Evolutionary conservation across 768 basidiomycete genomes (phyloP), one percentile per base, ranked within the genome.

Genomic region (Leccinum sublutescens): DNA sequence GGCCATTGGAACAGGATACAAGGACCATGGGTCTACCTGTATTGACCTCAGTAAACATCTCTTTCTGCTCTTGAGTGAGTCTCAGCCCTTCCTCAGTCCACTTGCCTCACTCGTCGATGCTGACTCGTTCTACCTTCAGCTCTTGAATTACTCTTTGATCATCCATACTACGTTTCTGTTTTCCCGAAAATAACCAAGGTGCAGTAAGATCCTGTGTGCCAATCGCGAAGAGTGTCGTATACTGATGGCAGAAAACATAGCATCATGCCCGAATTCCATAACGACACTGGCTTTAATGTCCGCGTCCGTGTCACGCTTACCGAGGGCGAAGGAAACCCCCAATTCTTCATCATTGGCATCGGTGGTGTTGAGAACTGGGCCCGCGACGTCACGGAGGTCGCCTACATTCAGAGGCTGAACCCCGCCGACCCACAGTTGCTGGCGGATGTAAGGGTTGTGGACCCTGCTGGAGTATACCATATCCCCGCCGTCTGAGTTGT

Each of bases 341-440:
- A 6, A 4, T 43, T 43, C 14, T 19, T n/a, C 40, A 3, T 3
- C 7, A 15, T 43, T n/a, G 3, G 0, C 17, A 3, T 7, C 7
- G n/a, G n/a, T 0, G 8, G 3, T 9, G 4, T 2, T 43, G 40
- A 19, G 4, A 0, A 0, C 4, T 43, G 40, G 40, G 0, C 0
- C 40, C 17, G 40, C 17, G 40, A 10, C 1, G 40, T 19, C 29
- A 2, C 29, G 29, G 29, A 31, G 29, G 9, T 31, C 29, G 29
- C 29, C 9, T 31, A 9, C 9, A 10, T 31, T 31, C 29, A 31
- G 29, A 27, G 27, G 27, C 2, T 31, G 10, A 10, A 31, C 31
- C 31, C 31, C 31, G 4, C 9, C 2, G 2, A 31, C 9, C 31
- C 31, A 10, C 9, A 29, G 29, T 29, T 29, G 31, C 31, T 10